Conservation (phyloP, 495 filamentous ascomycete genomes). For the Melanomma pulvis-pyrius region DNA sequence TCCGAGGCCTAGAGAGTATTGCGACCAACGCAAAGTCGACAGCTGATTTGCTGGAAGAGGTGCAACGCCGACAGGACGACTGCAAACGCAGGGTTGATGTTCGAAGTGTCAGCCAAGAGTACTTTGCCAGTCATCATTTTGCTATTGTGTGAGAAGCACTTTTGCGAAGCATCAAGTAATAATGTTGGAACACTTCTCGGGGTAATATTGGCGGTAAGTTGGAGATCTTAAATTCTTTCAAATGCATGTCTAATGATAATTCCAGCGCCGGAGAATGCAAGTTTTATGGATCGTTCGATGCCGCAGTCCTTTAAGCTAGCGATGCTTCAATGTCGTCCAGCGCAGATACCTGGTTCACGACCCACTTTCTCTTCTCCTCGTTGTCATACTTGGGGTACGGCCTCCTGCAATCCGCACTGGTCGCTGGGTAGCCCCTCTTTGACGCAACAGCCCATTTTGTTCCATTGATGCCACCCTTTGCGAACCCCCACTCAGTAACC, state of each 20-base stretch:
- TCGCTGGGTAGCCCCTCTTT: conserved; percentile 45
- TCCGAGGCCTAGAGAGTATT: conserved; percentile 47
- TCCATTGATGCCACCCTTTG: conserved; percentile 49
- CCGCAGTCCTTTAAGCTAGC: neutral
- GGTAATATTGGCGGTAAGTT: neutral
- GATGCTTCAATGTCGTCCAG: conserved; percentile 27
- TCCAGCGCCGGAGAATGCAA: conserved; percentile 14
- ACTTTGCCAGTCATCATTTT: conserved; percentile 44
- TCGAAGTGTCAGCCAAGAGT: conserved; percentile 34
- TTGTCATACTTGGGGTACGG: conserved; percentile 48
- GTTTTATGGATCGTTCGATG: neutral
- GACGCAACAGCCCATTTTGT: conserved; percentile 51
- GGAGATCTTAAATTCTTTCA: neutral
- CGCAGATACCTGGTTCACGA: conserved; percentile 32
- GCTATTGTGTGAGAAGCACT: conserved; percentile 42
- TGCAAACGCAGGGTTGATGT: conserved; percentile 49
- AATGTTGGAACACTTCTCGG: too few species aligned
- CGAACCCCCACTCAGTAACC: conserved; percentile 49
- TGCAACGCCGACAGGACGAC: conserved; percentile 48
- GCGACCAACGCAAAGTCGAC: conserved; percentile 49
- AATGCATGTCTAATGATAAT: neutral
- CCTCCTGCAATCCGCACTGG: conserved; percentile 46
- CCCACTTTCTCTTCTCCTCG: conserved; percentile 41
- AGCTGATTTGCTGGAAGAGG: conserved; percentile 48
- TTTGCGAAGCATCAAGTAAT: neutral